Evolutionary conservation across 352 stramenopile genomes (phyloP).

Genomic region (Thraustochytrium sp.): DNA sequence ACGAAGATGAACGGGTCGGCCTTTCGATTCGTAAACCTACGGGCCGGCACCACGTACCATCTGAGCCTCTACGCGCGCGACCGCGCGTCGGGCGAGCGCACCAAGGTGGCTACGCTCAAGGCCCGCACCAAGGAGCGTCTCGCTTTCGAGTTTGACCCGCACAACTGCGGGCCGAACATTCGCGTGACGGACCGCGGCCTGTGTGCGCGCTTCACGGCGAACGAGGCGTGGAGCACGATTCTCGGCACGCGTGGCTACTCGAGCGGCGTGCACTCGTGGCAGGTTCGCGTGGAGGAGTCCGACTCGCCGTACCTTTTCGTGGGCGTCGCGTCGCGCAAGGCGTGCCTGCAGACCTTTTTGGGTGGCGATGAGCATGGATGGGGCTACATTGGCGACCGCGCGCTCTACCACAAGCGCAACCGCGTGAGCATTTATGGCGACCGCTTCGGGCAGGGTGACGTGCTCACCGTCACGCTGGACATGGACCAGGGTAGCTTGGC

Average conservation of each 20-base stretch:
- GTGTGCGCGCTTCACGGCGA: constrained; percentile 64
- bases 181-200: constrained; percentile 60
- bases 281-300: constrained; percentile 86
- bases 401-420: constrained; percentile 95
- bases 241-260: constrained; percentile 64
- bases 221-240: constrained; percentile 81
- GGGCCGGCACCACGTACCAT: neutral
- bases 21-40: neutral
- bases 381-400: constrained; percentile 96
- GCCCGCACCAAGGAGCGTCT: neutral
- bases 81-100: neutral
- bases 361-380: constrained; percentile 93
- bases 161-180: constrained; percentile 46
- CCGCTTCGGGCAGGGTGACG: constrained; percentile 68
- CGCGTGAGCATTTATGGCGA: constrained; percentile 80
- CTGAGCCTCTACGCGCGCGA: neutral
- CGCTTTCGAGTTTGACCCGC: neutral
- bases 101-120: neutral
- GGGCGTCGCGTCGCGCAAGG: constrained; percentile 80
- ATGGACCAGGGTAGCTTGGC: constrained; percentile 70
- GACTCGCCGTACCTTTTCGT: constrained; percentile 93
- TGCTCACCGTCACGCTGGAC: constrained; percentile 67
- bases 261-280: constrained; percentile 69
- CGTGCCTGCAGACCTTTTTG: constrained; percentile 90
- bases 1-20: neutral